These are phyloP conservation scores for Dicorynia guianensis DNA, from an alignment of 306 rosid genomes.

Conservation along the genomic window DNA sequence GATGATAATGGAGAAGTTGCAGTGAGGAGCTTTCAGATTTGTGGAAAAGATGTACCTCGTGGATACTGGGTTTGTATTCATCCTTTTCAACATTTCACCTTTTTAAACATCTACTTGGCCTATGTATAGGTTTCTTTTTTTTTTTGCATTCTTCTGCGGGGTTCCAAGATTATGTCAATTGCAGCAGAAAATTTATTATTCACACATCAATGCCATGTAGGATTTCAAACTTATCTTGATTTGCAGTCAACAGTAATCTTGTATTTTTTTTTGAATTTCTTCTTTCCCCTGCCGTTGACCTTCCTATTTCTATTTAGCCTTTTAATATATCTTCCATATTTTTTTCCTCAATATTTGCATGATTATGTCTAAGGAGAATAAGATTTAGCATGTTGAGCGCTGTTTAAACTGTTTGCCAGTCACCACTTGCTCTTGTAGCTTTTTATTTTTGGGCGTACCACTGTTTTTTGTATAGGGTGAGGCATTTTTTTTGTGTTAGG, in stretches of 20 bases:
- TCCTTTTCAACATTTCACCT: too few relatives aligned
- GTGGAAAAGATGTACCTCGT: slow-evolving; percentile 95
- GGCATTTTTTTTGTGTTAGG: neutral
- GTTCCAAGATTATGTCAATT: neutral
- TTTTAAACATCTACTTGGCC: too few relatives aligned
- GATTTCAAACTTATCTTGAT: too few relatives aligned
- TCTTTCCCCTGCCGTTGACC: too few relatives aligned
- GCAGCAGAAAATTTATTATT: neutral
- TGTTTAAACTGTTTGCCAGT: neutral
- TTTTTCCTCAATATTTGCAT: neutral
- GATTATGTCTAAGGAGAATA: neutral
- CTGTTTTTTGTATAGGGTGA: neutral
- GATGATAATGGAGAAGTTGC: slow-evolving; percentile 46
- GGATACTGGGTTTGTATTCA: slow-evolving; percentile 85
- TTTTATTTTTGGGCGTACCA: neutral
- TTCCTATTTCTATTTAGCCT: too few relatives aligned
- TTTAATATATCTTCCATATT: too few relatives aligned
- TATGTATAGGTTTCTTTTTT: neutral
- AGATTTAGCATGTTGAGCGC: neutral
- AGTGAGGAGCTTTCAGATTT: slow-evolving; percentile 64
- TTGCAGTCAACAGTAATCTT: too few relatives aligned
- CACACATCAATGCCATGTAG: too few relatives aligned
- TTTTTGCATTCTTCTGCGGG: neutral
- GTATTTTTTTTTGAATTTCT: too few relatives aligned
- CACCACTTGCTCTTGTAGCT: neutral